Percentiles rank a stretch among this genome's conserved stretches.
These are phyloP conservation scores for Pseudonectria foliicola DNA, from an alignment of 2,329 filamentous ascomycete genomes.

Conservation along the genomic window DNA sequence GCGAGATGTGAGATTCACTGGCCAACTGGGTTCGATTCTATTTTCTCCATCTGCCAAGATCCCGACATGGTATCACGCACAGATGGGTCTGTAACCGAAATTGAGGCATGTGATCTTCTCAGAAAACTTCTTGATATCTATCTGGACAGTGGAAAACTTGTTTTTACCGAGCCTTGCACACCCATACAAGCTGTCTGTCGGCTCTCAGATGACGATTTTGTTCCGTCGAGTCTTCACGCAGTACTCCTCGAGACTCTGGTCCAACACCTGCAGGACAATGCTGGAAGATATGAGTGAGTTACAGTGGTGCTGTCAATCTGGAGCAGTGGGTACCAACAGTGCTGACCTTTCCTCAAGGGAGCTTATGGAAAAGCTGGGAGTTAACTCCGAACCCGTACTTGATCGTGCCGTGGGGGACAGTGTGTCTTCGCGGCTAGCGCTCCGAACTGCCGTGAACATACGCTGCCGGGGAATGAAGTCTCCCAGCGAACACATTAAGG, in stretches of 20 bases:
- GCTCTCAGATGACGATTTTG: neutral
- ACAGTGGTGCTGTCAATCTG: too few relatives aligned
- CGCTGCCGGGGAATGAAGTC: conserved; percentile 1
- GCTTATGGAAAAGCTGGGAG: conserved; percentile 7
- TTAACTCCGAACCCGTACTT: neutral
- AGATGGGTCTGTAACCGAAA: too few relatives aligned
- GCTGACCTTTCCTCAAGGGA: conserved; percentile 6
- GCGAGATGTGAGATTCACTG: conserved; percentile 14
- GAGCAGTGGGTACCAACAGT: too few relatives aligned
- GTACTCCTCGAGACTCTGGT: conserved; percentile 9
- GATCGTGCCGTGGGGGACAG: neutral
- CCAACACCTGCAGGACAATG: conserved; percentile 9
- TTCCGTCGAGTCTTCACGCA: conserved; percentile 2
- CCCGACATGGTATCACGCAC: too few relatives aligned
- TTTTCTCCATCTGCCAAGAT: conserved; percentile 5
- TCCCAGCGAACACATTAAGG: neutral
- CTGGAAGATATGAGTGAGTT: conserved; percentile 14
- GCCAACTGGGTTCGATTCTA: conserved; percentile 15
- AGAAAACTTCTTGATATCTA: conserved; percentile 15
- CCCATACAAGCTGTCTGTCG: conserved; percentile 14
- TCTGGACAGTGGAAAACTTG: conserved; percentile 9
- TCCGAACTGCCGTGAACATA: conserved; percentile 11
- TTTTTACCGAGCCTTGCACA: conserved; percentile 11
- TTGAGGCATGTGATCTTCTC: neutral
- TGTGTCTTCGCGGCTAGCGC: conserved; percentile 1